Base-by-base conservation (phyloP, 164 flowering plant species). In the Vitis riparia region DNA sequence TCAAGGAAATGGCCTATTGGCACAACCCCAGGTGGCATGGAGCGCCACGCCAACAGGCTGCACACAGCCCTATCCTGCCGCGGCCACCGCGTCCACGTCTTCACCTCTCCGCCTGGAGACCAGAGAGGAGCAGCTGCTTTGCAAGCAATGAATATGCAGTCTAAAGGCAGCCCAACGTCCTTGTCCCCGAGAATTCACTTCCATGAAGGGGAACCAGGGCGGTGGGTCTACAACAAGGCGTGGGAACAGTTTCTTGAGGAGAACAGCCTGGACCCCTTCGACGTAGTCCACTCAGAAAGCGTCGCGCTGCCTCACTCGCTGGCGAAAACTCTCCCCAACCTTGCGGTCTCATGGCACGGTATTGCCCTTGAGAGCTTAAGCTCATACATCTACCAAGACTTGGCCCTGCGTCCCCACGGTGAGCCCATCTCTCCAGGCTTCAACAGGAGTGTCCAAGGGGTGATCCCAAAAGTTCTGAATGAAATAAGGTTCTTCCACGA, bases 11-110 rank as follows among this genome's bases (percentile, higher is more conserved):
- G 88, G 87, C 89, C 89, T 0, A 59, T 84, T 2, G 84, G 81
- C 50, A 71, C 85, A 1, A 73, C 64, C 68, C 87, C 91, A 0
- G 87, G 87, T 6, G 89, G 91, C n/a, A 87, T 87, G 91, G 91
- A 87, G 75, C 81, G 89, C 32, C 91, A 87, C 55, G 89, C 91
- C 8, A 52, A 57, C 3, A 86, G 87, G 2, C 68, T 89, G 9
- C 78, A 83, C 71, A 68, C 49, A 0, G 83, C 80, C 30, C 80
- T 87, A 0, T 87, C 94, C 0, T 66, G 67, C 2, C 74, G 77
- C 8, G 90, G 91, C 5, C 93, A 89, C 51, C 76, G 81, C 37
- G 64, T 87, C 30, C 91, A 87, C 62, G 82, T 89, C 44, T 89
- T 81, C 73, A 87, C 94, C 1, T 53, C 67, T 63, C n/a, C 79